A percentile compares a stretch with the other conserved stretches of the same genome.
Evolutionary conservation across 2,329 filamentous ascomycete species (phyloP).

Genomic region (Teratosphaeria zuluensis): DNA sequence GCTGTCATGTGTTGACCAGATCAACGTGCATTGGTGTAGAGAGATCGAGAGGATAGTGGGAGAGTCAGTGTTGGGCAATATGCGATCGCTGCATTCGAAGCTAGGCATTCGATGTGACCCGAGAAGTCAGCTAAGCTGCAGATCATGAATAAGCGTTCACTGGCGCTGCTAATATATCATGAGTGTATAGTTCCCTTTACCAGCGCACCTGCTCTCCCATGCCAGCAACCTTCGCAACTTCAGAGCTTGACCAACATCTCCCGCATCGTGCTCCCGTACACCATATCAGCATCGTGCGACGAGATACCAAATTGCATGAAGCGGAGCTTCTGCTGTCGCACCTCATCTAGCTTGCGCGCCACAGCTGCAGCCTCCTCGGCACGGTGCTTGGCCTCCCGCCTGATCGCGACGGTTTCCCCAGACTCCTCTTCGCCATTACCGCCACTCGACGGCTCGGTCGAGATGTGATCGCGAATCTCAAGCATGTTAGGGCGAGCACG

Average conservation of each 20-base stretch:
- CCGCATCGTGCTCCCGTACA: background rate
- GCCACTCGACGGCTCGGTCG: background rate
- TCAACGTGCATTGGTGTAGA: constrained; percentile 30
- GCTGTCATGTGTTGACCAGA: constrained; percentile 13
- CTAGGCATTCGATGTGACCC: background rate
- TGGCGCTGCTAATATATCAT: background rate
- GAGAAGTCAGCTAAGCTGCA: background rate
- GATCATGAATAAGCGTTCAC: background rate
- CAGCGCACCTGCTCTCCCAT: background rate
- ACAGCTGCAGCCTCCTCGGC: background rate
- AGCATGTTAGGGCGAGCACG: background rate
- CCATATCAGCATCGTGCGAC: background rate
- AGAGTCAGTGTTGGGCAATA: constrained; percentile 9
- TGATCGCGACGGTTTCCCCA: background rate
- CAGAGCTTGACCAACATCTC: background rate
- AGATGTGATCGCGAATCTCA: background rate
- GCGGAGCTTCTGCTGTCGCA: background rate
- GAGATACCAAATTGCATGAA: background rate
- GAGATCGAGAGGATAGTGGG: constrained; percentile 26
- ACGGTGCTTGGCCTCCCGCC: background rate
- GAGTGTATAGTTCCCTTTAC: background rate
- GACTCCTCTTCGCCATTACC: background rate
- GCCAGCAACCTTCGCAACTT: background rate
- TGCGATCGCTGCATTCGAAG: constrained; percentile 1
- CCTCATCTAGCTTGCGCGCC: background rate